These are phyloP conservation scores for Patellaria atrata DNA, from an alignment of 495 filamentous ascomycete genomes.

Conservation along the genomic window DNA sequence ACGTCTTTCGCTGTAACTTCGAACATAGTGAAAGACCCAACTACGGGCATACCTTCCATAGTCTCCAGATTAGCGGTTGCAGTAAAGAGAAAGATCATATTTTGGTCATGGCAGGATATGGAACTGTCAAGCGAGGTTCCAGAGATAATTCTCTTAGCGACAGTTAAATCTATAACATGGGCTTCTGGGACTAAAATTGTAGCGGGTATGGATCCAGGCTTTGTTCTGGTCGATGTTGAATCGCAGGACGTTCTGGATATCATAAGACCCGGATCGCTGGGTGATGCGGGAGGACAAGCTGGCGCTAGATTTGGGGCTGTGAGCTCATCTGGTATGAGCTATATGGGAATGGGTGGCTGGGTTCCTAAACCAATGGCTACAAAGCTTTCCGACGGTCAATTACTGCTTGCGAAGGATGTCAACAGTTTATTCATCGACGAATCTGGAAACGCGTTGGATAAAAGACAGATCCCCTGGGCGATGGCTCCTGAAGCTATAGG, in stretches of 20 bases:
- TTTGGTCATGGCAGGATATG: slow-evolving; percentile 94
- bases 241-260: slow-evolving; percentile 57
- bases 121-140: slow-evolving; percentile 58
- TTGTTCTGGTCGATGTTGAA: slow-evolving; percentile 78
- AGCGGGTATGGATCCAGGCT: slow-evolving; percentile 75
- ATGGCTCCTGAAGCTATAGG: slow-evolving; percentile 78
- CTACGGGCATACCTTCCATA: slow-evolving; percentile 76
- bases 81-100: slow-evolving; percentile 72
- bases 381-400: slow-evolving; percentile 63
- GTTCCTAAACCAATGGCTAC: slow-evolving; percentile 82
- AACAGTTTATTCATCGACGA: slow-evolving; percentile 84
- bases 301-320: slow-evolving; percentile 50
- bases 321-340: slow-evolving; percentile 71
- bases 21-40: slow-evolving; percentile 79
- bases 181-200: slow-evolving; percentile 71
- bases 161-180: slow-evolving; percentile 79
- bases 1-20: slow-evolving; percentile 82
- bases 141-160: slow-evolving; percentile 66
- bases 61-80: slow-evolving; percentile 82
- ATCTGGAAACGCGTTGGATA: slow-evolving; percentile 66
- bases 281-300: slow-evolving; percentile 48
- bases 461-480: slow-evolving; percentile 82
- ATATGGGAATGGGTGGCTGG: slow-evolving; percentile 84
- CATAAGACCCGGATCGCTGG: slow-evolving; percentile 60
- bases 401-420: slow-evolving; percentile 86